Conservation (phyloP, 1,284 basidiomycete species). For the Lentinula novae-zelandiae region DNA sequence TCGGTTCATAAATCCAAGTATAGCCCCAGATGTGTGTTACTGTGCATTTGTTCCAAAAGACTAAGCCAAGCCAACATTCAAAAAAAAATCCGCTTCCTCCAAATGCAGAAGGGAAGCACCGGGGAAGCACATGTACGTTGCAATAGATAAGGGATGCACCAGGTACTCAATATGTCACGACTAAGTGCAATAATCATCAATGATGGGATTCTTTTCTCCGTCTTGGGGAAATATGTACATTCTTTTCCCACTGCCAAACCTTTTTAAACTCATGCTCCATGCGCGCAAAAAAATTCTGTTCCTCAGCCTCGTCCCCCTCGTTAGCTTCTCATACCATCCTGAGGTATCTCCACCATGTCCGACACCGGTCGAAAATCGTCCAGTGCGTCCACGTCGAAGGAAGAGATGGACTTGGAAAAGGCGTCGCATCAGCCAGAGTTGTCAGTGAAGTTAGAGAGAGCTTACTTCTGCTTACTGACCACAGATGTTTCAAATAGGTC, state of each 20-base stretch:
- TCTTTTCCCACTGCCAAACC: constrained; percentile 2
- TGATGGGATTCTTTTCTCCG: neutral
- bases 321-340: neutral
- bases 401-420: constrained; percentile 1
- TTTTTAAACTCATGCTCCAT: neutral
- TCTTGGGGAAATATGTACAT: neutral
- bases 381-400: neutral
- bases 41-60: neutral
- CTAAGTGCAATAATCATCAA: neutral
- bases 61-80: neutral
- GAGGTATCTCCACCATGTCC: neutral
- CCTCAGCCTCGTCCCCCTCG: neutral
- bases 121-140: neutral
- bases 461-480: neutral
- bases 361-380: neutral
- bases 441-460: neutral
- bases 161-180: neutral
- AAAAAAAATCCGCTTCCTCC: neutral
- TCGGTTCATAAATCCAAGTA: neutral
- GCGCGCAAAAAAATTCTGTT: neutral
- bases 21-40: neutral
- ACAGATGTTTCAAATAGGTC: neutral
- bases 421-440: neutral
- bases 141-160: neutral
- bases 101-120: neutral